Conservation (phyloP, 2,329 filamentous ascomycete species). For the Stagonosporopsis chrysanthemi region DNA sequence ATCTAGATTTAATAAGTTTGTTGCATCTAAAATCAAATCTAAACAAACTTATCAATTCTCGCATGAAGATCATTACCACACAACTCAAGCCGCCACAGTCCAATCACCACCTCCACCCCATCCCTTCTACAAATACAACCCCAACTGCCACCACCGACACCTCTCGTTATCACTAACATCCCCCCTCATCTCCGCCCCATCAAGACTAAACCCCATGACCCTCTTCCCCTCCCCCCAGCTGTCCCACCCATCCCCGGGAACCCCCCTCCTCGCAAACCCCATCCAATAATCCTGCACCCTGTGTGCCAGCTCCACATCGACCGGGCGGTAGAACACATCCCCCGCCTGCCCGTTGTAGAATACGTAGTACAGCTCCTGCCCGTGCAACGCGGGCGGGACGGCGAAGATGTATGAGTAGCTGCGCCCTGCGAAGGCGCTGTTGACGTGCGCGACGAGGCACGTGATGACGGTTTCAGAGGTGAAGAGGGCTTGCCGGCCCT, state of each 20-base stretch:
- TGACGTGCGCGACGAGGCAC: neutral
- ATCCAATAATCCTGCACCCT: neutral
- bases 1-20: no score
- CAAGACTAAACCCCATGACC: neutral
- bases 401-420: neutral
- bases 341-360: neutral
- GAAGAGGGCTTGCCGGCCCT: neutral
- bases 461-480: neutral
- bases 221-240: neutral
- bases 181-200: neutral
- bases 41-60: no score
- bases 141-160: slow-evolving; percentile 2
- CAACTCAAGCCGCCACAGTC: no score
- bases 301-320: neutral
- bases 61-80: no score
- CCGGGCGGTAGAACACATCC: neutral
- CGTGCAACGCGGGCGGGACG: neutral
- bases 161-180: neutral
- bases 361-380: neutral
- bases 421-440: neutral
- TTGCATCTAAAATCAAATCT: no score
- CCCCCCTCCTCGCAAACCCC: neutral
- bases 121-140: neutral
- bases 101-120: no score
- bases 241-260: neutral